These are phyloP conservation scores for Dunaliella primolecta DNA, from an alignment of 139 green algal species.

Conservation along the genomic window DNA sequence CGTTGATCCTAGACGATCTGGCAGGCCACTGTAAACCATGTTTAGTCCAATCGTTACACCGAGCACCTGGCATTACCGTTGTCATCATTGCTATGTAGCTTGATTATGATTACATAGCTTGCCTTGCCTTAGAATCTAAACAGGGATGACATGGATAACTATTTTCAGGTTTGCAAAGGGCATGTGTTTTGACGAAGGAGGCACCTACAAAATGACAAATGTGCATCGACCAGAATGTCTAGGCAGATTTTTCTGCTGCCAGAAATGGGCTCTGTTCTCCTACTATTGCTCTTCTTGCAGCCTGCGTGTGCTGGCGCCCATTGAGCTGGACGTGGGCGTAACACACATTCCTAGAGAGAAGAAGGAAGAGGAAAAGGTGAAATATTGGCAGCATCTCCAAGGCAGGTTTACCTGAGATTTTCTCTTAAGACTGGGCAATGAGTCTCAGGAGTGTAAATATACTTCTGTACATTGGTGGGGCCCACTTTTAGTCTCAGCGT, in stretches of 20 bases:
- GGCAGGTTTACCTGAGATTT: neutral
- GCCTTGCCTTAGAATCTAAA: neutral
- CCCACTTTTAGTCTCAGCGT: no score
- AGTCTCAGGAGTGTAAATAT: neutral
- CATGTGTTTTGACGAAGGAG: neutral
- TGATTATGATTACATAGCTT: no score
- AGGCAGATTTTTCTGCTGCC: neutral
- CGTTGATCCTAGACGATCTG: no score
- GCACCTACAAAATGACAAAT: neutral
- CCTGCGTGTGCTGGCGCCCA: constrained; percentile 11
- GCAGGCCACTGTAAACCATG: no score
- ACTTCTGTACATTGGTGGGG: no score
- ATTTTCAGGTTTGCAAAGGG: neutral
- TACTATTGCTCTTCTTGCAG: neutral
- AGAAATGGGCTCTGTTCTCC: neutral
- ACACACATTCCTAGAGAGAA: neutral
- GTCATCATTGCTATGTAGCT: no score
- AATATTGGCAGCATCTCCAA: neutral
- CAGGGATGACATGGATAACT: neutral
- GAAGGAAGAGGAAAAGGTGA: constrained; percentile 1
- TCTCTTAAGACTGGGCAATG: neutral
- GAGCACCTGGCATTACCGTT: no score
- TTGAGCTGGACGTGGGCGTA: neutral
- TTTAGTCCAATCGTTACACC: no score
- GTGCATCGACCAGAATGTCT: no score